These are phyloP conservation scores for Fonsecaea multimorphosa DNA, from an alignment of 2,329 filamentous ascomycete genomes.

Conservation along the genomic window DNA sequence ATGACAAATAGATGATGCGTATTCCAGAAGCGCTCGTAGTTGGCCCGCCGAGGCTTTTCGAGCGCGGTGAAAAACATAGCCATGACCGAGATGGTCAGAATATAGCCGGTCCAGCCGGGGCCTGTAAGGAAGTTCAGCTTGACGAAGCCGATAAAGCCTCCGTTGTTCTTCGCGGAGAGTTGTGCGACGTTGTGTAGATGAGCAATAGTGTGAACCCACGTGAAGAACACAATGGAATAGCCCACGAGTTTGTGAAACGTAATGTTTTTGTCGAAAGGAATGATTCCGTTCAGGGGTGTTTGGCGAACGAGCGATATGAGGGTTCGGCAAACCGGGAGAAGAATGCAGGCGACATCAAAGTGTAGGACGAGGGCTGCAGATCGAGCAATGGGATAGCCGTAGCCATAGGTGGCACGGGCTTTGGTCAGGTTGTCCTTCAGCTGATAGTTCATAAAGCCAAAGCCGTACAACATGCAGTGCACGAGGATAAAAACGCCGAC, in stretches of 20 bases:
- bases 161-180: slow-evolving; percentile 73
- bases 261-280: slow-evolving; percentile 66
- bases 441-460: slow-evolving; percentile 79
- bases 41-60: slow-evolving; percentile 77
- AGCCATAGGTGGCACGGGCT: slow-evolving; percentile 71
- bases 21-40: slow-evolving; percentile 91
- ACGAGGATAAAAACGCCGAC: slow-evolving; percentile 75
- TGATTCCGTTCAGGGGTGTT: slow-evolving; percentile 82
- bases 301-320: slow-evolving; percentile 80
- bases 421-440: slow-evolving; percentile 73
- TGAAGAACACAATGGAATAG: slow-evolving; percentile 88
- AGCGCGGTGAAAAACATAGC: slow-evolving; percentile 78
- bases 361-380: slow-evolving; percentile 78
- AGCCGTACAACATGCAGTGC: slow-evolving; percentile 77
- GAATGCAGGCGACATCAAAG: slow-evolving; percentile 78
- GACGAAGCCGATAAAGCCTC: slow-evolving; percentile 79
- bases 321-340: slow-evolving; percentile 75
- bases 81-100: slow-evolving; percentile 80
- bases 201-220: slow-evolving; percentile 84
- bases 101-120: slow-evolving; percentile 83
- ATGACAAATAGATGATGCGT: slow-evolving; percentile 86
- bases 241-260: slow-evolving; percentile 84
- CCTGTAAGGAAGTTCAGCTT: slow-evolving; percentile 80
- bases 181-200: slow-evolving; percentile 88
- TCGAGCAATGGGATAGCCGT: slow-evolving; percentile 78